Conservation (phyloP, 495 filamentous ascomycete genomes). For the Lasiosphaeriaceae sp. region DNA sequence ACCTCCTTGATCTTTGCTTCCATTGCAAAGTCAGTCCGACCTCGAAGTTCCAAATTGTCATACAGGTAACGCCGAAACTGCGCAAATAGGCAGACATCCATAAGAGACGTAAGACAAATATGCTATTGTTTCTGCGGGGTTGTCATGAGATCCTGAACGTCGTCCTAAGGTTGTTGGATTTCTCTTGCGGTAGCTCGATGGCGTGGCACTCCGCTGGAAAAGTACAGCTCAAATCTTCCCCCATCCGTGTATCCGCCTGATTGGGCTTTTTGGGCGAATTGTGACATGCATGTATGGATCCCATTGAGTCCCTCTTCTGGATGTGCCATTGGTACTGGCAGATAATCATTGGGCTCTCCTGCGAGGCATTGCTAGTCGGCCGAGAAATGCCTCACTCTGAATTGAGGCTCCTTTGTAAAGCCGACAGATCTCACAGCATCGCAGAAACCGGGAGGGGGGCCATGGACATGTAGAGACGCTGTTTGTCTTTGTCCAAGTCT, state of each 20-base stretch:
- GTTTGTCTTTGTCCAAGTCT: background rate
- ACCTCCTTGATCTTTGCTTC: too few relatives aligned
- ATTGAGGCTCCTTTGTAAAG: background rate
- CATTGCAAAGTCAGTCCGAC: too few relatives aligned
- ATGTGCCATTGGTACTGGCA: conserved; percentile 12
- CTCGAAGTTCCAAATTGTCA: too few relatives aligned
- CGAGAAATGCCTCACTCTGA: conserved; percentile 23
- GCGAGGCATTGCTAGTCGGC: conserved; percentile 10
- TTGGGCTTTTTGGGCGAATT: conserved; percentile 24
- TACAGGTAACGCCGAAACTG: too few relatives aligned
- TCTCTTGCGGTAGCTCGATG: conserved; percentile 2
- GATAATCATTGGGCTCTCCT: conserved; percentile 5
- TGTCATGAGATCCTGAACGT: too few relatives aligned
- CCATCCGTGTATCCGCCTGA: conserved; percentile 4
- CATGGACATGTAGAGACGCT: too few relatives aligned
- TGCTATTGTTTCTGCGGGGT: too few relatives aligned
- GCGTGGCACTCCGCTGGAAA: conserved; percentile 6
- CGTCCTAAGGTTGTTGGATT: background rate
- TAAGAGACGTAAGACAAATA: too few relatives aligned
- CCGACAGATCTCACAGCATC: background rate
- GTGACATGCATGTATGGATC: conserved; percentile 19
- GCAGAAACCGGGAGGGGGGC: background rate
- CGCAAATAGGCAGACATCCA: too few relatives aligned
- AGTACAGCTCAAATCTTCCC: background rate
- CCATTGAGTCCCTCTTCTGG: conserved; percentile 2